Evolutionary conservation across 2,329 filamentous ascomycete species (phyloP).

Genomic region (Bisporella sp.): DNA sequence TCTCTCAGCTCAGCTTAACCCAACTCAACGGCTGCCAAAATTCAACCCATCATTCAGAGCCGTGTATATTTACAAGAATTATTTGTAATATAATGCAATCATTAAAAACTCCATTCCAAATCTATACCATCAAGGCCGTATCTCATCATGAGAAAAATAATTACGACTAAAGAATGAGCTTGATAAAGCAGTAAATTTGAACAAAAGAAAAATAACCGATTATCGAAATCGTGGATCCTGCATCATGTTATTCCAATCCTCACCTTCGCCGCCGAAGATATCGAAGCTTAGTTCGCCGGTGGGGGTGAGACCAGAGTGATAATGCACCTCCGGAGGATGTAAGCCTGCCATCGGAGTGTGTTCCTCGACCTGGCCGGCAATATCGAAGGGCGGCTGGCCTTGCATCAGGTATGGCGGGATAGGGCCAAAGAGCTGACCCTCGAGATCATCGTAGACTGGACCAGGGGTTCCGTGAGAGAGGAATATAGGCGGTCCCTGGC

Average conservation of each 20-base stretch:
- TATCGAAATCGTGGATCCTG: conserved; percentile 13
- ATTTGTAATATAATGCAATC: too few relatives aligned
- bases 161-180: too few relatives aligned
- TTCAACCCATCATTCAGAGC: too few relatives aligned
- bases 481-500: conserved; percentile 15
- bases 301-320: conserved; percentile 13
- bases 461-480: conserved; percentile 21
- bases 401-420: conserved; percentile 58
- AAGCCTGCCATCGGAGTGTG: background rate
- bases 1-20: too few relatives aligned
- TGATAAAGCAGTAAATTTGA: too few relatives aligned
- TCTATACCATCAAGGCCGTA: too few relatives aligned
- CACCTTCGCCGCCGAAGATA: conserved; percentile 20
- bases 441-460: conserved; percentile 49
- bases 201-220: background rate
- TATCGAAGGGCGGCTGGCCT: conserved; percentile 17
- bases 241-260: conserved; percentile 19
- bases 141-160: too few relatives aligned
- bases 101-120: too few relatives aligned
- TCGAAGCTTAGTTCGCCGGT: conserved; percentile 21
- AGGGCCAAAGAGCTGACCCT: conserved; percentile 66
- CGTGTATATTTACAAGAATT: too few relatives aligned
- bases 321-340: conserved; percentile 14
- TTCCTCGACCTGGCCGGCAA: conserved; percentile 10
- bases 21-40: too few relatives aligned